Base-by-base conservation (phyloP, 148 eudicot genomes). In the Camellia lanceoleosa region DNA sequence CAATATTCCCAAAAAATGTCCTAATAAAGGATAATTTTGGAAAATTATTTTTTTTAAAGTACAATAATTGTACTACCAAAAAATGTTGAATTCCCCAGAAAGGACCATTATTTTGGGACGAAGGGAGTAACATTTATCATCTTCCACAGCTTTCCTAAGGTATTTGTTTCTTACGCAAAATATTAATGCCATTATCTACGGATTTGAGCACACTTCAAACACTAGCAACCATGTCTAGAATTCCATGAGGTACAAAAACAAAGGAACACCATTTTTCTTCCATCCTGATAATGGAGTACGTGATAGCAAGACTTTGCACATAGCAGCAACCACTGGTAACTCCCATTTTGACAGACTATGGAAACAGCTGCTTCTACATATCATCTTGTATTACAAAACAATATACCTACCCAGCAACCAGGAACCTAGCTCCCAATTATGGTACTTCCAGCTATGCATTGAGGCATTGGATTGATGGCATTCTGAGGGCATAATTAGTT, bases 381-480 rank as follows among this genome's bases (percentile, higher is more conserved):
- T 5, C 23, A 69, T 44, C 52, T 69, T 18, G 10, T 18, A 46
- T 66, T 63, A 13, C 9, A n/a, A 19, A 16, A 38, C 20, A 41
- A 38, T 30, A 19, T 23, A 30, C 70, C 46, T 66, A 30, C 16
- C 70, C 70, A 66, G 11, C 70, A 9, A 66, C 49, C 43, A 59
- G 62, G 65, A 41, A 16, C 5, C 14, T 1, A 73, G 11, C 8
- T 18, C n/a, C 58, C 63, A 56, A 56, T 43, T 75, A 75, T 43
- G n/a, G 52, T 41, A 75, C 78, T 62, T 68, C 71, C 12, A 42
- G 78, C 23, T 8, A 74, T 51, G 41, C 9, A 73, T 42, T 59
- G 14, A 59, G 67, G 67, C 16, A 59, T 38, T 38, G 14, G 11
- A 43, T n/a, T 18, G 38, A 16, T 46, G n/a, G 4, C 15, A 42